A percentile compares a stretch with the other conserved stretches of the same genome.
These are phyloP conservation scores for Gossypium sturtianum DNA, from an alignment of 345 rosid genomes.

Conservation along the genomic window DNA sequence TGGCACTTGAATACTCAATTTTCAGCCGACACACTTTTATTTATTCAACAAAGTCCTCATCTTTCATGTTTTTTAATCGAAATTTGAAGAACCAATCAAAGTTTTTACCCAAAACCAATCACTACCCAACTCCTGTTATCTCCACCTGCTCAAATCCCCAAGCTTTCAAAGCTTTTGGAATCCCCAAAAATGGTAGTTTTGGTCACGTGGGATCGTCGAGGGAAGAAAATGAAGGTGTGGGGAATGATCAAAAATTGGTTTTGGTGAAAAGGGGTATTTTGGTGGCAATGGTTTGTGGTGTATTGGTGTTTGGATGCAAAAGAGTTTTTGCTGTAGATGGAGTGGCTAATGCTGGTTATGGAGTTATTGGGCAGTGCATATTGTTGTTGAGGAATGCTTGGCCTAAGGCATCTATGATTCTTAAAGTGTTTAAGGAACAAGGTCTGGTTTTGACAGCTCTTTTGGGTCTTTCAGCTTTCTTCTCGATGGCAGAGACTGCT, in stretches of 20 bases:
- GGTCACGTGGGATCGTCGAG: neutral
- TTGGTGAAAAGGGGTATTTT: slow-evolving; percentile 13
- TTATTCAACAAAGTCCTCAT: slow-evolving; percentile 5
- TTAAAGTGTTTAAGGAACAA: slow-evolving; percentile 14
- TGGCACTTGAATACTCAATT: slow-evolving; percentile 13
- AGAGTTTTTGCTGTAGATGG: slow-evolving; percentile 7
- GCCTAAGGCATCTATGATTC: slow-evolving; percentile 18
- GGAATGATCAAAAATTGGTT: neutral
- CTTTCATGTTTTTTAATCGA: slow-evolving; percentile 2
- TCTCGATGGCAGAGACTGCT: slow-evolving; percentile 21
- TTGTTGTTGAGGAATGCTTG: slow-evolving; percentile 14
- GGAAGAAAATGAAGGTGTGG: neutral
- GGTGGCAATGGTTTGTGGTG: slow-evolving; percentile 4
- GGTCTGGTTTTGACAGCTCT: slow-evolving; percentile 9
- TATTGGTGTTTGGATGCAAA: slow-evolving; percentile 9
- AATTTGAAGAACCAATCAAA: slow-evolving; percentile 11
- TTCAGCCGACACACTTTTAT: slow-evolving; percentile 1
- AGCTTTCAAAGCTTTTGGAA: neutral
- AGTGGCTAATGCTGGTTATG: slow-evolving; percentile 14
- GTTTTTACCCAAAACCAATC: slow-evolving; percentile 1
- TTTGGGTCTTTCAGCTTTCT: slow-evolving; percentile 13
- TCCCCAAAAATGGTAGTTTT: neutral
- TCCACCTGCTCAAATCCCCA: neutral
- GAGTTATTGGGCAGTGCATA: slow-evolving; percentile 11
- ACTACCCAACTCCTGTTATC: neutral